These are phyloP conservation scores for Epichloe festucae DNA, from an alignment of 2,329 filamentous ascomycete species.

Conservation along the genomic window DNA sequence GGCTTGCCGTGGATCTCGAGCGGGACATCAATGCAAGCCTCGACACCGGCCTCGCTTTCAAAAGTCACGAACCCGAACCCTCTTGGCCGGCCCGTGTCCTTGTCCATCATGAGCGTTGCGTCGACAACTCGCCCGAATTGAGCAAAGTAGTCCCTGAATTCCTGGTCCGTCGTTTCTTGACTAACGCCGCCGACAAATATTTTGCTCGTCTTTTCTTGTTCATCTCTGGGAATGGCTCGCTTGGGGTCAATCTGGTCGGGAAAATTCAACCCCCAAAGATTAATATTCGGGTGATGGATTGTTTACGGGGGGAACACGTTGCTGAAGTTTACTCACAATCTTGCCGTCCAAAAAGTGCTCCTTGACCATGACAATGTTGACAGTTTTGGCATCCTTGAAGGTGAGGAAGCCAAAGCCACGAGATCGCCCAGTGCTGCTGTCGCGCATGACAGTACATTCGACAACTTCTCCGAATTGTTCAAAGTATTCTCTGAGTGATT, in stretches of 20 bases:
- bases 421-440: slow-evolving; percentile 84
- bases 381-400: slow-evolving; percentile 93
- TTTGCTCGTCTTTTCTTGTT: slow-evolving; percentile 96
- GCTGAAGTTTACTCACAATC: slow-evolving; percentile 53
- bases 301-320: not conserved
- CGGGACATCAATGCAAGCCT: slow-evolving; percentile 72
- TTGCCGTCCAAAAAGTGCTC: slow-evolving; percentile 97
- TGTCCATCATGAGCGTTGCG: slow-evolving; percentile 99
- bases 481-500: slow-evolving; percentile 94
- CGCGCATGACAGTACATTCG: slow-evolving; percentile 98
- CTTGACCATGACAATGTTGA: slow-evolving; percentile 99
- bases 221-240: slow-evolving; percentile 88
- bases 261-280: not conserved
- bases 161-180: slow-evolving; percentile 90
- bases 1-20: slow-evolving; percentile 90
- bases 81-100: slow-evolving; percentile 91
- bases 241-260: slow-evolving; percentile 83
- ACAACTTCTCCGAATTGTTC: slow-evolving; percentile 94
- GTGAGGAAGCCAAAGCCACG: slow-evolving; percentile 95
- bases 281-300: not conserved
- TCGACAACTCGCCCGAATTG: slow-evolving; percentile 94
- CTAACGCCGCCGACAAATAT: slow-evolving; percentile 97
- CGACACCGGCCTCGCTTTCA: slow-evolving; percentile 88
- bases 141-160: slow-evolving; percentile 94
- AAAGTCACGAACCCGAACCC: slow-evolving; percentile 98